phyloP scores from a whole-genome alignment of 371 early-diverging fungal genomes.

The Chytridium lagenaria region DNA sequence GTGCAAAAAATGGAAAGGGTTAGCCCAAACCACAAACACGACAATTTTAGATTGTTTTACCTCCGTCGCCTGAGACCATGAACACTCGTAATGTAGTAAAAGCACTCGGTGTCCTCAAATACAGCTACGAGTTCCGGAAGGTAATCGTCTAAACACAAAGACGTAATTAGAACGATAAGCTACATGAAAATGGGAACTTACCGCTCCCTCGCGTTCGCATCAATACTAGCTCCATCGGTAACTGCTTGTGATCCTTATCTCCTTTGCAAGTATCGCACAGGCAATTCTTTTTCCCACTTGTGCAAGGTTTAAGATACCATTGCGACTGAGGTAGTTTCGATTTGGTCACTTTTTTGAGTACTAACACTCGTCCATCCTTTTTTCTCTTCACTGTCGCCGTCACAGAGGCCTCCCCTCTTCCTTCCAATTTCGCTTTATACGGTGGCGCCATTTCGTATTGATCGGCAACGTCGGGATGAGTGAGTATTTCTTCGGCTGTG shows the following conservation, averaged over 20 bases:
- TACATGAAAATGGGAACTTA: neutral
- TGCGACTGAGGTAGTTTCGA: slow-evolving; percentile 10
- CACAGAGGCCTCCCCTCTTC: slow-evolving; percentile 12
- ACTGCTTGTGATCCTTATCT: slow-evolving; percentile 2
- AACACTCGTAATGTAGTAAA: slow-evolving; percentile 22
- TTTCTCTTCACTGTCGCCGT: slow-evolving; percentile 29
- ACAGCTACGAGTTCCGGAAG: slow-evolving; percentile 22
- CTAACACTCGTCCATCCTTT: slow-evolving; percentile 9
- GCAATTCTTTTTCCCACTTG: slow-evolving; percentile 9
- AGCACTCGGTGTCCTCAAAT: slow-evolving; percentile 18
- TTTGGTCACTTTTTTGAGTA: slow-evolving; percentile 19
- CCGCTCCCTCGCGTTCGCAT: slow-evolving; percentile 19
- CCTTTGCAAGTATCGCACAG: slow-evolving; percentile 3
- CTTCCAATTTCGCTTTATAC: slow-evolving; percentile 5
- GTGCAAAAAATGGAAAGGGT: neutral
- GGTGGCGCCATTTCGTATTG: slow-evolving; percentile 18
- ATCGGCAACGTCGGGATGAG: slow-evolving; percentile 8
- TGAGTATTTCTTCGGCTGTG: slow-evolving; percentile 13
- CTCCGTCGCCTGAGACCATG: slow-evolving; percentile 24
- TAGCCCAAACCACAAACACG: too few species aligned
- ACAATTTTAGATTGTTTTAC: too few species aligned
- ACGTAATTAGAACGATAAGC: neutral
- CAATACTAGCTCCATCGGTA: slow-evolving; percentile 22
- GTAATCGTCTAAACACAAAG: slow-evolving; percentile 8
- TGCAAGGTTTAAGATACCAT: slow-evolving; percentile 25